Percentiles rank a stretch among this genome's conserved stretches.
Evolutionary conservation across 2,329 filamentous ascomycete species (phyloP).

Genomic region (Paecilomyces niveus): DNA sequence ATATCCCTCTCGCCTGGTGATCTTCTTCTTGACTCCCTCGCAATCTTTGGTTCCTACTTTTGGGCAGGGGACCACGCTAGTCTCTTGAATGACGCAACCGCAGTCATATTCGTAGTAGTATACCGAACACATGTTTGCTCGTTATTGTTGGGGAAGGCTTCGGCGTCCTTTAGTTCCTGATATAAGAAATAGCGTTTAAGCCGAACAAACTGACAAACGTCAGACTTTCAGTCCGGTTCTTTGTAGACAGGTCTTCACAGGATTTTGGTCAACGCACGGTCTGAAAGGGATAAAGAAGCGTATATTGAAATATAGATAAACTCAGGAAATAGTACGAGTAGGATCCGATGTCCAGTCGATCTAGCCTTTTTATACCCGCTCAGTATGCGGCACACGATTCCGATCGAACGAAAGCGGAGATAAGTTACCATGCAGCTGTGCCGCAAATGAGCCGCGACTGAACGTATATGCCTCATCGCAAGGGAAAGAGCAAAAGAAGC

Average conservation of each 20-base stretch:
- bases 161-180: not conserved
- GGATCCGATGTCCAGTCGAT: not conserved
- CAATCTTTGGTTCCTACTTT: conserved; percentile 21
- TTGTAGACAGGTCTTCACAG: not conserved
- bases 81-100: conserved; percentile 26
- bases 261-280: not conserved
- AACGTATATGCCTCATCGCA: not conserved
- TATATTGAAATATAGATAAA: not conserved
- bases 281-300: not conserved
- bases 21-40: conserved; percentile 19
- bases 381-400: not conserved
- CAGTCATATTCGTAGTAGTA: conserved; percentile 32
- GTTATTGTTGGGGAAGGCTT: not conserved
- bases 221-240: not conserved
- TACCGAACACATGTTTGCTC: conserved; percentile 26
- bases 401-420: not conserved
- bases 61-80: conserved; percentile 27
- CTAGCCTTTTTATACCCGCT: not conserved
- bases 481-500: not conserved
- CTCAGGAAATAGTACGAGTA: not conserved
- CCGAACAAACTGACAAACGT: not conserved
- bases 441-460: not conserved
- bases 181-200: not conserved
- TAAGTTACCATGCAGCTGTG: not conserved
- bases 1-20: conserved; percentile 24